These are phyloP conservation scores for Tetradesmus obliquus DNA, from an alignment of 139 green algal genomes.

Conservation along the genomic window DNA sequence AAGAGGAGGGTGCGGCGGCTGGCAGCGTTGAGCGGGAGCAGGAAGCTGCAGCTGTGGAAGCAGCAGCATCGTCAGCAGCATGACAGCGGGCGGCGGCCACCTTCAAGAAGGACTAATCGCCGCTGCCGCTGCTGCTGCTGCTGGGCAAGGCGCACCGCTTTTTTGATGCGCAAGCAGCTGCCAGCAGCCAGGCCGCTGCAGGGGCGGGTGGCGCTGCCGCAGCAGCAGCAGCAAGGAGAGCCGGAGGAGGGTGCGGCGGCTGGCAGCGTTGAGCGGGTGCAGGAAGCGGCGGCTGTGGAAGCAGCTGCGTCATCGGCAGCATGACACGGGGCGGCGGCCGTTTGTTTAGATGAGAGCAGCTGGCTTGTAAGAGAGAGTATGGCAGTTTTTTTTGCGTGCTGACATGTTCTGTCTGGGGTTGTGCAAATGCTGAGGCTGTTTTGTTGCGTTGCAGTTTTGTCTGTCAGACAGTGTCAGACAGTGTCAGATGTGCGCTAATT, in stretches of 20 bases:
- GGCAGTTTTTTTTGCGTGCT: too few species aligned
- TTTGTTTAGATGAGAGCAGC: too few species aligned
- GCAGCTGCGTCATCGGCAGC: slow-evolving; percentile 1
- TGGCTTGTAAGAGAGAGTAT: too few species aligned
- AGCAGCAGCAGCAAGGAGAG: neutral
- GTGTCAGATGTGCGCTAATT: too few species aligned
- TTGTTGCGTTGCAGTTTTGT: too few species aligned
- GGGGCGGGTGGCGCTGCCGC: neutral
- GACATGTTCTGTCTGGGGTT: too few species aligned
- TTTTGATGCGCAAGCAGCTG: slow-evolving; percentile 29
- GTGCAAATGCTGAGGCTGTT: too few species aligned
- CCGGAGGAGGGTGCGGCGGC: neutral
- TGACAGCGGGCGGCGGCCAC: neutral
- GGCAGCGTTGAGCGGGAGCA: neutral
- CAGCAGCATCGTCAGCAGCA: slow-evolving; percentile 14
- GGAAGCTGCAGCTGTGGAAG: slow-evolving; percentile 1
- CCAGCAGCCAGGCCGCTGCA: neutral
- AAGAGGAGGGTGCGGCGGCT: neutral
- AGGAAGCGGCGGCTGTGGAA: slow-evolving; percentile 7
- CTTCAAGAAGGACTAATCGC: neutral
- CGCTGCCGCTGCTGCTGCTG: slow-evolving; percentile 1
- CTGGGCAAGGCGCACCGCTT: slow-evolving; percentile 30
- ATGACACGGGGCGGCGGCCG: neutral
- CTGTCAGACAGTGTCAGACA: too few species aligned
- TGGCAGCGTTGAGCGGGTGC: neutral